Base-by-base conservation (phyloP, 2,329 filamentous ascomycete genomes). In the Colletotrichum sp. region DNA sequence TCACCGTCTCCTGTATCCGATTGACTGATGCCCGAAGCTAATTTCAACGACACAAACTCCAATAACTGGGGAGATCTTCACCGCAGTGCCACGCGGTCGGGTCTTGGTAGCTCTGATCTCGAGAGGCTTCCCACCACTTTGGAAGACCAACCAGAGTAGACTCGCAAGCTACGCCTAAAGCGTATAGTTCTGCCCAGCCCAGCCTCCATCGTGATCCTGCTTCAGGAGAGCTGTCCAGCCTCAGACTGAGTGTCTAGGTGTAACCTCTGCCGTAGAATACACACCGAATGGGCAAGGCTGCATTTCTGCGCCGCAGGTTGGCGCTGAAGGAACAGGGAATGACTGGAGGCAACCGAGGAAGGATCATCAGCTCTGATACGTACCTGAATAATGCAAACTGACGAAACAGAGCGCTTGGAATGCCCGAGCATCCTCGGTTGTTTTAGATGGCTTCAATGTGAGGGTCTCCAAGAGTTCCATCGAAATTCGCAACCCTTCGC, bases 131-230 rank as follows among this genome's bases (percentile, higher is more conserved):
- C 72, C 66, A 55, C 44, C 49, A 34, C 49, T 12, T 52, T 9
- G 30, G 15, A 21, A 21, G 10, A 24, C 67, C 55, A 44, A n/a
- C 26, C 67, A 8, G 28, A 34, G 24, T 34, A 65, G 60, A 36
- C 59, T 75, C 72, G 67, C 72, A 75, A 71, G 26, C 72, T 62
- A 75, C 63, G 24, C 72, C 72, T 18, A 34, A 75, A 71, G 9
- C 59, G 72, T 75, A 49, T 52, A 71, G 26, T 34, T 24, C 60
- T 52, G 60, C 60, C 59, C 30, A 69, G 30, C 55, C 55, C 59
- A 62, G 59, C 67, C 60, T 52, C 44, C 59, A 36, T 60, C 44
- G n/a, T 34, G 32, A 60, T 71, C 34, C 44, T 28, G 21, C 32
- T 12, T 59, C 34, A 8, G 32, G 13, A 32, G 36, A 49, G 10